phyloP scores from a whole-genome alignment of 345 rosid species.

The Reutealis trisperma region DNA sequence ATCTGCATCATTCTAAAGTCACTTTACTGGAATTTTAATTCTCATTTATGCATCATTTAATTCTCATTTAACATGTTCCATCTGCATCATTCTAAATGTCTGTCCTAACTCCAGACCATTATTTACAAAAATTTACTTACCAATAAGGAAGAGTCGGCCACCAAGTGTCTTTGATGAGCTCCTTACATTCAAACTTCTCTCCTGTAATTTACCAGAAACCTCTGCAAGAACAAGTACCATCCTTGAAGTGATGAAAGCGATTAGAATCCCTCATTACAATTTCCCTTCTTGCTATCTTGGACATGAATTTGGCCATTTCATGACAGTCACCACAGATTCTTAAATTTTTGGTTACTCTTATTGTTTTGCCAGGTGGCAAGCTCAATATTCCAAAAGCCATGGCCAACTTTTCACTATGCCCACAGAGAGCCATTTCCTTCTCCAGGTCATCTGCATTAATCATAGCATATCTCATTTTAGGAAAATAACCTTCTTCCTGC shows the following conservation, averaged over 20 bases:
- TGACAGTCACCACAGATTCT: slow-evolving; percentile 40
- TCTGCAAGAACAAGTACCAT: slow-evolving; percentile 39
- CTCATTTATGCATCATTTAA: neutral
- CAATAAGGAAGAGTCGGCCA: neutral
- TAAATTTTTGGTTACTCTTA: slow-evolving; percentile 33
- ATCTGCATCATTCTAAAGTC: too few relatives aligned
- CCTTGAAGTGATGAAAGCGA: slow-evolving; percentile 42
- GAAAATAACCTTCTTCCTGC: slow-evolving; percentile 28
- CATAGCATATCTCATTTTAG: slow-evolving; percentile 25
- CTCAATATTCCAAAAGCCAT: slow-evolving; percentile 35
- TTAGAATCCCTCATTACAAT: slow-evolving; percentile 40
- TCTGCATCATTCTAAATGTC: neutral
- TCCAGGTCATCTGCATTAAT: slow-evolving; percentile 24
- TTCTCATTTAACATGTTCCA: neutral
- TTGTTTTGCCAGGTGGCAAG: slow-evolving; percentile 29
- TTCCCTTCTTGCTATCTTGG: slow-evolving; percentile 30
- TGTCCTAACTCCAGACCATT: neutral
- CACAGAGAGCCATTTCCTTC: slow-evolving; percentile 38
- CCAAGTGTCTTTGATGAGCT: neutral
- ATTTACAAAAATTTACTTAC: slow-evolving; percentile 3
- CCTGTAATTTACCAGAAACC: slow-evolving; percentile 37
- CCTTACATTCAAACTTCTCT: neutral
- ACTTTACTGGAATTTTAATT: neutral
- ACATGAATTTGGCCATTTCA: slow-evolving; percentile 36
- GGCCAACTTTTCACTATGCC: slow-evolving; percentile 42